These are phyloP conservation scores for Coemansia sp. DNA, from an alignment of 192 early-diverging fungal species.

Conservation along the genomic window DNA sequence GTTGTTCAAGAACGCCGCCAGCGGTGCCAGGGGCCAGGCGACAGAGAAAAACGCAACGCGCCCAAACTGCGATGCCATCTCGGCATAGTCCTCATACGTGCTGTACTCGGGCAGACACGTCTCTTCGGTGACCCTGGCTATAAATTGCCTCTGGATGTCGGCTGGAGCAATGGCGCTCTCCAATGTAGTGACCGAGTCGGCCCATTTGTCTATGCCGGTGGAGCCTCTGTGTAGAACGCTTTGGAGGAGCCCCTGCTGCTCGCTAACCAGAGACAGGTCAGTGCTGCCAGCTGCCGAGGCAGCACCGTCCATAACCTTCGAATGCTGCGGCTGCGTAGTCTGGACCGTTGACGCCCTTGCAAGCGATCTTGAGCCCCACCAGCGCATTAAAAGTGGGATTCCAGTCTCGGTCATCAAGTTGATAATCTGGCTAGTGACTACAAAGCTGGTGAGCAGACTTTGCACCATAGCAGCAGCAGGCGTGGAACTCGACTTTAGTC, in stretches of 20 bases:
- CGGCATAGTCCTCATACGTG: slow-evolving; percentile 86
- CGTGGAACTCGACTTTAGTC: slow-evolving; percentile 43
- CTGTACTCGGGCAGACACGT: slow-evolving; percentile 70
- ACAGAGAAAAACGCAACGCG: slow-evolving; percentile 82
- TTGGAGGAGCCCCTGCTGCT: neutral
- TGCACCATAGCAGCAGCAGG: slow-evolving; percentile 44
- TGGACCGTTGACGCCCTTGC: slow-evolving; percentile 2
- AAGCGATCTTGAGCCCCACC: slow-evolving; percentile 28
- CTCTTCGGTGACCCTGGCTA: slow-evolving; percentile 40
- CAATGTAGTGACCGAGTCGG: slow-evolving; percentile 1
- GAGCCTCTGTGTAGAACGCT: slow-evolving; percentile 5
- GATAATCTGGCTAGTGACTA: slow-evolving; percentile 81
- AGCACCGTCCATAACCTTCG: neutral
- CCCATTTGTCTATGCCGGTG: slow-evolving; percentile 25
- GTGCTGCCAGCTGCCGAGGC: neutral
- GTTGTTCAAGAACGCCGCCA: slow-evolving; percentile 85
- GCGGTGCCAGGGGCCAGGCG: slow-evolving; percentile 81
- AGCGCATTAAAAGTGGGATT: slow-evolving; percentile 66
- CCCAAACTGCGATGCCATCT: slow-evolving; percentile 93
- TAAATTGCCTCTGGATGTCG: slow-evolving; percentile 34
- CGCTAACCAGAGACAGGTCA: neutral
- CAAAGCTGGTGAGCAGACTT: slow-evolving; percentile 67
- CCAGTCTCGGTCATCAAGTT: slow-evolving; percentile 72
- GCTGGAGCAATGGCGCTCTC: slow-evolving; percentile 21
- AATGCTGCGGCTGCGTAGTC: neutral